Base-by-base conservation (phyloP, 257 asterid genomes). In the Rehmannia glutinosa region DNA sequence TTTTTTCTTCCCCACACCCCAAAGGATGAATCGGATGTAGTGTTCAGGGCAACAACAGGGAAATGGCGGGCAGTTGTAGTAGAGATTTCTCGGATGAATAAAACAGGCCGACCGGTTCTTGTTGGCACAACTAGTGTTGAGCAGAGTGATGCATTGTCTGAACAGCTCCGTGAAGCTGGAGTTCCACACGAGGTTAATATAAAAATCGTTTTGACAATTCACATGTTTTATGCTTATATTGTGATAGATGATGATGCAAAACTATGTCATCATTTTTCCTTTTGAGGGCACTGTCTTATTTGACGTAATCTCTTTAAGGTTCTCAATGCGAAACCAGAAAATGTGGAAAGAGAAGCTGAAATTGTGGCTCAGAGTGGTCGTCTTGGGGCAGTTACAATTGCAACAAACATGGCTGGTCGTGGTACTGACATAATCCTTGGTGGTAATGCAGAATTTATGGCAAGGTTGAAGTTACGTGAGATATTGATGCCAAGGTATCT, bases 341-440 rank as follows among this genome's bases (percentile, higher is more conserved):
- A 94, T 76, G 99, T 94, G 84, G 99, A 94, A 80, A 81, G 99
- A 81, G 99, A 94, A 83, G 99, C 99, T 78, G 99, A 94, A 86
- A 94, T 94, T 85, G 97, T 94, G 75, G 96, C 97, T 74, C 99
- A 94, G 74, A 94, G 99, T 80, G 99, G 99, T 68, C 97, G 99
- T 67, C 85, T 87, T 61, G 97, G 99, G 75, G 96, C 95, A 20
- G 97, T 94, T 70, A 94, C 99, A 64, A 94, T 94, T 78, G 99
- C 99, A 47, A 94, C 99, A 61, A 94, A 94, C 81, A 90, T 94
- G 99, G 99, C 99, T 62, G 99, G 99, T 61, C 97, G 99, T 74
- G 99, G 99, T 21, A 94, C 99, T 8, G 99, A 94, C 82, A 94
- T 94, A 47, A 94, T 94, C 76, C 97, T 94, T 68, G 99, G 99